Percentiles rank a stretch among this genome's conserved stretches.
These are phyloP conservation scores for Magnolia kwangsiensis DNA, from an alignment of 164 flowering plant species.

Conservation along the genomic window DNA sequence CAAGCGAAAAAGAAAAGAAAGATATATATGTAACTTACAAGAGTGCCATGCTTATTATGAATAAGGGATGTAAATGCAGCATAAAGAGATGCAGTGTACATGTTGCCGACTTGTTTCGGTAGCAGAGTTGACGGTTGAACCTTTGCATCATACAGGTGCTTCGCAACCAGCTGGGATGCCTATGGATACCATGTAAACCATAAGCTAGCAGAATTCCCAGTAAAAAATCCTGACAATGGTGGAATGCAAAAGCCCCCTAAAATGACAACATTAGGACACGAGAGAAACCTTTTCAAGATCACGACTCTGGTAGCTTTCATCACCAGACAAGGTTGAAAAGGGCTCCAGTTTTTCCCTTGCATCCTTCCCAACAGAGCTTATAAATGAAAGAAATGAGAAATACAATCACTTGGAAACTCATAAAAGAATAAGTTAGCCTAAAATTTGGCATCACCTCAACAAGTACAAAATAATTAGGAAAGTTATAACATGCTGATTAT, in stretches of 20 bases:
- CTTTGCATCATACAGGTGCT: constrained; percentile 67
- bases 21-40: constrained; percentile 44
- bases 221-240: not conserved
- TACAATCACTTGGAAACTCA: too few relatives aligned
- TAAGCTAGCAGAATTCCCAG: constrained; percentile 7
- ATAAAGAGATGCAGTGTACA: constrained; percentile 99
- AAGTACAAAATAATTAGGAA: too few relatives aligned
- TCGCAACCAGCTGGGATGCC: constrained; percentile 85
- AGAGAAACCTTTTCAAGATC: constrained; percentile 88
- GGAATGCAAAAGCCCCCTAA: not conserved
- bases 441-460: too few relatives aligned
- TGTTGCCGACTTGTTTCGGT: constrained; percentile 98
- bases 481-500: too few relatives aligned
- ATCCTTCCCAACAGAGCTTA: constrained; percentile 68
- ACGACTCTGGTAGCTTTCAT: constrained; percentile 85
- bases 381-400: constrained; percentile 10
- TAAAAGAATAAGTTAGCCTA: too few relatives aligned
- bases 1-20: not conserved
- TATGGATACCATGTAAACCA: constrained; percentile 20
- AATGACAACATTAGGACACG: not conserved
- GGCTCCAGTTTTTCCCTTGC: constrained; percentile 74
- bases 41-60: constrained; percentile 57
- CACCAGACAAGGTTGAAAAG: constrained; percentile 57
- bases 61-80: constrained; percentile 90
- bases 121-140: constrained; percentile 84